Conservation (phyloP, 305 asterid species). For the Solanum hybrid region DNA sequence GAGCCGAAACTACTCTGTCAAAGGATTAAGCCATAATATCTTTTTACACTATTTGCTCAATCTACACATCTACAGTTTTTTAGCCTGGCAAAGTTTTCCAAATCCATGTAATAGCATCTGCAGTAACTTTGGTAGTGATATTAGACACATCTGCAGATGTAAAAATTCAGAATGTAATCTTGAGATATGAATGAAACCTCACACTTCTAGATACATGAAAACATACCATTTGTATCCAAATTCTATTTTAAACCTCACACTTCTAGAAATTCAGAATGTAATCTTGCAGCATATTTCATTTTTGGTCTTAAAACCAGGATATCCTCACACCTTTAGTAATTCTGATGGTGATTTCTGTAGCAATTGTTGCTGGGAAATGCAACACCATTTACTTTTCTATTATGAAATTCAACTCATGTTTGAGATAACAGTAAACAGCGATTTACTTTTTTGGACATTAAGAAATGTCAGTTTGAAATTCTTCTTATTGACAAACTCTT, state of each 20-base stretch:
- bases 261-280: neutral
- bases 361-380: neutral
- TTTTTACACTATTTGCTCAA: neutral
- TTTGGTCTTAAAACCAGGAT: neutral
- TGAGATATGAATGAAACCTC: neutral
- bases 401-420: neutral
- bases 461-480: neutral
- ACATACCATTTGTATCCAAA: neutral
- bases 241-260: neutral
- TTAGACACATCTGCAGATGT: neutral
- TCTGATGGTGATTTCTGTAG: neutral
- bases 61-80: neutral
- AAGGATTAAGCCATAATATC: neutral
- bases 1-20: neutral
- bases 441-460: neutral
- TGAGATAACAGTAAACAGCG: neutral
- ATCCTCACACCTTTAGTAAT: neutral
- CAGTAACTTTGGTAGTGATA: neutral
- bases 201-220: neutral
- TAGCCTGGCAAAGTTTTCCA: neutral
- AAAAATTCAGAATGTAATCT: neutral
- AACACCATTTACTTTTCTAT: neutral
- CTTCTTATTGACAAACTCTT: neutral
- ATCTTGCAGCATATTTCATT: neutral
- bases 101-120: neutral